These are phyloP conservation scores for Malus sylvestris DNA, from an alignment of 306 rosid genomes.

Conservation along the genomic window DNA sequence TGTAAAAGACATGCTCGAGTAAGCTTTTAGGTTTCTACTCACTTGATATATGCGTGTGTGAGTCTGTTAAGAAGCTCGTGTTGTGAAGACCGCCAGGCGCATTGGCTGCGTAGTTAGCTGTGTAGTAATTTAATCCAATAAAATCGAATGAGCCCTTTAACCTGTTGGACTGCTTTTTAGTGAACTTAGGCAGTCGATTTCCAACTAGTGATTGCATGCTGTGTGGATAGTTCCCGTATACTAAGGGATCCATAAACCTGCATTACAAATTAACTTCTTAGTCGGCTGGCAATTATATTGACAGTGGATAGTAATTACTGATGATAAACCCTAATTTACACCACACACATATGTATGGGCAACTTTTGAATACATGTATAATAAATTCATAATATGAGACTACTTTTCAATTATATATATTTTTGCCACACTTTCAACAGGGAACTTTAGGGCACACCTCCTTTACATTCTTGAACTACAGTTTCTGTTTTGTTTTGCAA, in stretches of 20 bases:
- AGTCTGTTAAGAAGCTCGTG: slow-evolving; percentile 25
- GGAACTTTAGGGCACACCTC: too few species aligned
- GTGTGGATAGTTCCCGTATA: slow-evolving; percentile 46
- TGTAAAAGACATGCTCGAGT: too few species aligned
- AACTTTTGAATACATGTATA: too few species aligned
- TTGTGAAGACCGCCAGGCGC: slow-evolving; percentile 5
- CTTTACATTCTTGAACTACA: too few species aligned
- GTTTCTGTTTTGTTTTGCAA: too few species aligned
- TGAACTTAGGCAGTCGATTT: slow-evolving; percentile 46
- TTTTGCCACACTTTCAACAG: too few species aligned
- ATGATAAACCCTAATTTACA: neutral
- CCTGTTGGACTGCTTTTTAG: slow-evolving; percentile 31
- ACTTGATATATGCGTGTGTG: slow-evolving; percentile 28
- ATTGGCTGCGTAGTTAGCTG: slow-evolving; percentile 29
- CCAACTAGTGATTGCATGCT: slow-evolving; percentile 39
- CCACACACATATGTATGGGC: too few species aligned
- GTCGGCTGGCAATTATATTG: neutral
- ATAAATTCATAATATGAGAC: too few species aligned
- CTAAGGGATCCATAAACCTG: slow-evolving; percentile 47
- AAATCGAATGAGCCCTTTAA: slow-evolving; percentile 54
- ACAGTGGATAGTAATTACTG: neutral
- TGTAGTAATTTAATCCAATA: slow-evolving; percentile 50
- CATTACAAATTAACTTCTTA: neutral
- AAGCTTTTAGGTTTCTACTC: neutral
- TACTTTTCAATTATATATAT: too few species aligned